Conservation (phyloP, 306 rosid genomes). For the Quercus wislizeni region DNA sequence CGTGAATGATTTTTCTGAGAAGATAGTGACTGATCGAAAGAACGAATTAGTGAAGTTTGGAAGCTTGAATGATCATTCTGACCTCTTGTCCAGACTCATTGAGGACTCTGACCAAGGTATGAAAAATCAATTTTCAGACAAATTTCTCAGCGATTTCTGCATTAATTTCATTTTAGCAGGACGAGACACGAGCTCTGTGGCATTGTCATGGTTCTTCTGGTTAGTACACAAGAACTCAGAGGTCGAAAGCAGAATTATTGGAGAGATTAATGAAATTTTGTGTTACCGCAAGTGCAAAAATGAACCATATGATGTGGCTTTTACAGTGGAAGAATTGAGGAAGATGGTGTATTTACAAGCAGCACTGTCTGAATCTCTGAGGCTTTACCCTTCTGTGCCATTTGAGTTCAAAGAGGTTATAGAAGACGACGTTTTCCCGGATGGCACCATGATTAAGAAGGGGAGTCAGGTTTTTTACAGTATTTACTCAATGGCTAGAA, state of each 20-base stretch:
- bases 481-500: conserved; percentile 35
- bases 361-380: conserved; percentile 39
- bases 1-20: conserved; percentile 32
- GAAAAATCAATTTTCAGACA: conserved; percentile 10
- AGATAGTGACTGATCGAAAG: conserved; percentile 17
- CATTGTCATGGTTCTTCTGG: conserved; percentile 56
- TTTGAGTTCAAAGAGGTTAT: conserved; percentile 36
- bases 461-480: conserved; percentile 35
- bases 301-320: neutral
- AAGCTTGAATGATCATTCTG: conserved; percentile 8
- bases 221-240: conserved; percentile 23
- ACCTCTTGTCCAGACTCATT: conserved; percentile 38
- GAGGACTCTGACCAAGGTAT: neutral
- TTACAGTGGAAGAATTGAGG: conserved; percentile 34
- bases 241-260: conserved; percentile 25
- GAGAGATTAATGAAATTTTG: conserved; percentile 21
- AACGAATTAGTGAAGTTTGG: conserved; percentile 15
- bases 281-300: neutral
- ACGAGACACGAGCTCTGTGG: conserved; percentile 50
- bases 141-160: conserved; percentile 37
- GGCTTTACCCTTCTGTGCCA: conserved; percentile 51
- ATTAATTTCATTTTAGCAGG: conserved; percentile 49
- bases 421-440: conserved; percentile 39
- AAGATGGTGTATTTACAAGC: conserved; percentile 48
- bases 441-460: conserved; percentile 30